Conservation (phyloP, 2,329 filamentous ascomycete species). For the Coniochaeta pulveracea region DNA sequence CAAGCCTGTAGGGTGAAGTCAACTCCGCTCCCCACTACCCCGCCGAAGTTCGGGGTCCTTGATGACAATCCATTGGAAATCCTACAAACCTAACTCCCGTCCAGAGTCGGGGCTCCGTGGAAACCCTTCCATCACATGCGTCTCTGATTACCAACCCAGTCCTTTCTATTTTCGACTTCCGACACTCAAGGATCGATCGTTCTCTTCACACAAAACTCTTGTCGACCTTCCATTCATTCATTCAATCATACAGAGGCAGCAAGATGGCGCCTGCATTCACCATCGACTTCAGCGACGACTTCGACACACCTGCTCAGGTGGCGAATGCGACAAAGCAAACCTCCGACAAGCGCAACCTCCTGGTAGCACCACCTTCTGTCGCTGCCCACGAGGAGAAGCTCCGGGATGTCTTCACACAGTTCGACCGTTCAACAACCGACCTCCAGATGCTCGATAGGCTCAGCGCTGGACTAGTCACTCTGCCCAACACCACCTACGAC, state of each 20-base stretch:
- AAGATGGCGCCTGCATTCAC: not conserved
- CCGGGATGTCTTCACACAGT: constrained; percentile 55
- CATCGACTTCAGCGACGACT: constrained; percentile 5
- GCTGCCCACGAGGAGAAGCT: constrained; percentile 75
- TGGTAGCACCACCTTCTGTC: constrained; percentile 78
- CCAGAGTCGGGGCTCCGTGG: no score
- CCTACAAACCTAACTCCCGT: no score
- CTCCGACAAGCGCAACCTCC: constrained; percentile 10
- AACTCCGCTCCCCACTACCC: no score
- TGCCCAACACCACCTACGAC: constrained; percentile 72
- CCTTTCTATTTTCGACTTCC: not conserved
- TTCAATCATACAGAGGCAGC: not conserved
- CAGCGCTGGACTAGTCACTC: constrained; percentile 64
- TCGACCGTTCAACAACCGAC: constrained; percentile 70
- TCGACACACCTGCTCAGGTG: constrained; percentile 2
- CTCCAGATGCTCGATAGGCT: constrained; percentile 97
- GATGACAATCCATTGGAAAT: no score
- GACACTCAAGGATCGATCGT: no score
- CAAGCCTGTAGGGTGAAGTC: no score
- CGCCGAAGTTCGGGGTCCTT: no score
- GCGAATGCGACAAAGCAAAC: constrained; percentile 1
- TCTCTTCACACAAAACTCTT: not conserved
- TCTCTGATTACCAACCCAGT: constrained; percentile 3
- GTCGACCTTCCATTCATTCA: not conserved
- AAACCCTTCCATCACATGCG: not conserved